These are phyloP conservation scores for Debaryomyces sp. DNA, from an alignment of 1,139 yeast genomes.

Conservation along the genomic window DNA sequence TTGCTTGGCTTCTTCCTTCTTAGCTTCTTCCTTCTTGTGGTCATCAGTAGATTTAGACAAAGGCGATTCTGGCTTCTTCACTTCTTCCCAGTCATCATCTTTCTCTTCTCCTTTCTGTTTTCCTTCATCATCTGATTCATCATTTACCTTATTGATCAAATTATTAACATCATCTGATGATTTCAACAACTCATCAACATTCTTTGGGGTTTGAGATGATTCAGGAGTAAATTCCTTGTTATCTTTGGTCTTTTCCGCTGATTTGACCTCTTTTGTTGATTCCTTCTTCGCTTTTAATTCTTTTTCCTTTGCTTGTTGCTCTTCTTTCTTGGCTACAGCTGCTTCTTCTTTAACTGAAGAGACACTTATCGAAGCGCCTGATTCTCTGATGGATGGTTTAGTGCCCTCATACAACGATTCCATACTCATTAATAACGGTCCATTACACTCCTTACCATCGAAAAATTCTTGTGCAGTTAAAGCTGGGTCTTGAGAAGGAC, in stretches of 20 bases:
- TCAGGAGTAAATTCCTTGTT: conserved; percentile 19
- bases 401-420: conserved; percentile 77
- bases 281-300: conserved; percentile 7
- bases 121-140: conserved; percentile 46
- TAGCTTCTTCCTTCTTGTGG: conserved; percentile 15
- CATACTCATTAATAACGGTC: conserved; percentile 82
- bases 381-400: conserved; percentile 45
- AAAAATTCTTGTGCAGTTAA: conserved; percentile 79
- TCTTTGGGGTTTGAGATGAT: conserved; percentile 16
- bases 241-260: conserved; percentile 13
- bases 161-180: conserved; percentile 39
- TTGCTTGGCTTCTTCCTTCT: conserved; percentile 14
- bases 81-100: conserved; percentile 49
- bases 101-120: conserved; percentile 25
- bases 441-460: conserved; percentile 72
- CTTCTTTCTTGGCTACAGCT: conserved; percentile 22
- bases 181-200: conserved; percentile 46
- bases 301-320: conserved; percentile 16
- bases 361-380: conserved; percentile 34
- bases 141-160: conserved; percentile 43
- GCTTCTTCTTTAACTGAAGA: conserved; percentile 29
- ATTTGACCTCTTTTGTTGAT: conserved; percentile 9
- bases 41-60: conserved; percentile 8
- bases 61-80: conserved; percentile 30
- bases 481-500: conserved; percentile 81